These are phyloP conservation scores for Penicillium arizonense DNA, from an alignment of 495 filamentous ascomycete genomes.

Conservation along the genomic window DNA sequence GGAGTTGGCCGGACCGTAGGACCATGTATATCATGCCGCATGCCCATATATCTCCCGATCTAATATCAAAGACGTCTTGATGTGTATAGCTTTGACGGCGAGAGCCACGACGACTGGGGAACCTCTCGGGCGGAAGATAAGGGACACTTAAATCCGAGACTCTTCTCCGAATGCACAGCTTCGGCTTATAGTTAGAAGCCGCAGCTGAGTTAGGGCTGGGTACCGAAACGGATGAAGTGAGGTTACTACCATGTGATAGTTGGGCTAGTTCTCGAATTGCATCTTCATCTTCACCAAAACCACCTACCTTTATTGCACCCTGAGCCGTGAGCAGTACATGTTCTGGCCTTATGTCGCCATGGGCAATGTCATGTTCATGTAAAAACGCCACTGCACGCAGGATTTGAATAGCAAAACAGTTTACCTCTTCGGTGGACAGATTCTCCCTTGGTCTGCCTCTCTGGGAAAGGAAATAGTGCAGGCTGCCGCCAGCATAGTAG, in stretches of 20 bases:
- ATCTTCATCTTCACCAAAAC: constrained; percentile 10
- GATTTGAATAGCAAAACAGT: constrained; percentile 47
- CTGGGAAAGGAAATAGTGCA: constrained; percentile 10
- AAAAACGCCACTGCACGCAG: constrained; percentile 54
- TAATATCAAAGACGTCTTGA: constrained; percentile 4
- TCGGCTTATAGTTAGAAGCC: background rate
- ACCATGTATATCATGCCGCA: constrained; percentile 19
- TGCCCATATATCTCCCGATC: constrained; percentile 21
- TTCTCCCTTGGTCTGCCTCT: background rate
- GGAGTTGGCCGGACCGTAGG: constrained; percentile 10
- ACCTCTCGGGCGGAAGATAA: constrained; percentile 15
- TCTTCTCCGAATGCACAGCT: constrained; percentile 1
- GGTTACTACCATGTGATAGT: background rate
- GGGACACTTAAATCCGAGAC: constrained; percentile 6
- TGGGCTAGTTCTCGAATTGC: constrained; percentile 4
- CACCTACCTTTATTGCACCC: constrained; percentile 5
- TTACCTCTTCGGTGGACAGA: constrained; percentile 3
- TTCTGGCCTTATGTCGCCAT: constrained; percentile 60
- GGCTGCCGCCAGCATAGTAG: constrained; percentile 16
- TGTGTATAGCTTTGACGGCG: background rate
- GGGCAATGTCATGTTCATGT: constrained; percentile 48
- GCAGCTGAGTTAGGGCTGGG: background rate
- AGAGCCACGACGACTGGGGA: constrained; percentile 1
- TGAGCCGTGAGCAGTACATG: constrained; percentile 51
- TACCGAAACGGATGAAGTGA: background rate